These are phyloP conservation scores for Malus sieversii DNA, from an alignment of 306 rosid species.

Conservation along the genomic window DNA sequence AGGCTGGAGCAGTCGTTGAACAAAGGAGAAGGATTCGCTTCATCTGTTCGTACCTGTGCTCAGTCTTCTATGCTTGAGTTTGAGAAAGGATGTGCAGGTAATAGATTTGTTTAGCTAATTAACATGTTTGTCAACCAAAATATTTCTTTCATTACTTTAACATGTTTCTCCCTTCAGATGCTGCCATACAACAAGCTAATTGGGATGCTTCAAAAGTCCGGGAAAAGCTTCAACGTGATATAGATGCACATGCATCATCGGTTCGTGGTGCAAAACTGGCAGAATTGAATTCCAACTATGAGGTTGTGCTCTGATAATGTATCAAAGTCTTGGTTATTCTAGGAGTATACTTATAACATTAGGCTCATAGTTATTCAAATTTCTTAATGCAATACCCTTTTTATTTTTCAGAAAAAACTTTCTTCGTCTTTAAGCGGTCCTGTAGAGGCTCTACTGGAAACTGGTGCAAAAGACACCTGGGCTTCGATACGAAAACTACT, in stretches of 20 bases:
- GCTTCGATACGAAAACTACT: conserved; percentile 61
- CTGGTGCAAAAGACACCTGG: conserved; percentile 71
- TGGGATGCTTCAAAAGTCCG: conserved; percentile 64
- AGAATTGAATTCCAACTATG: conserved; percentile 34
- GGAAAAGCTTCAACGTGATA: conserved; percentile 68
- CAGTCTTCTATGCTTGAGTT: conserved; percentile 45
- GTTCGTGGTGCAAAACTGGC: conserved; percentile 48
- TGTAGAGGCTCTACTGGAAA: conserved; percentile 62
- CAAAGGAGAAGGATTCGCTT: conserved; percentile 71
- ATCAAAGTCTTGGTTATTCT: conserved; percentile 2
- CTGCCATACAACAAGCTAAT: conserved; percentile 45
- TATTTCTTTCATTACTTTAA: background rate
- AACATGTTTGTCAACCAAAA: background rate
- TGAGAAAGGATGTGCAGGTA: conserved; percentile 74
- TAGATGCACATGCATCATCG: conserved; percentile 52
- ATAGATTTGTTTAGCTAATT: background rate
- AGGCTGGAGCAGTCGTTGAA: conserved; percentile 55
- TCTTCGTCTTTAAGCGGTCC: conserved; percentile 53
- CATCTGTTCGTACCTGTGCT: conserved; percentile 35
- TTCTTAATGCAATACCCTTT: background rate
- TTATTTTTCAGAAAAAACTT: conserved; percentile 49
- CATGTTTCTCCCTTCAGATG: conserved; percentile 42
- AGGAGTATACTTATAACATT: background rate
- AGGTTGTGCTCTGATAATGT: conserved; percentile 38
- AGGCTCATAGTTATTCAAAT: background rate